Evolutionary conservation across 2,329 filamentous ascomycete genomes (phyloP), one percentile per base, ranked within the genome.

Genomic region (Fusarium clavum): DNA sequence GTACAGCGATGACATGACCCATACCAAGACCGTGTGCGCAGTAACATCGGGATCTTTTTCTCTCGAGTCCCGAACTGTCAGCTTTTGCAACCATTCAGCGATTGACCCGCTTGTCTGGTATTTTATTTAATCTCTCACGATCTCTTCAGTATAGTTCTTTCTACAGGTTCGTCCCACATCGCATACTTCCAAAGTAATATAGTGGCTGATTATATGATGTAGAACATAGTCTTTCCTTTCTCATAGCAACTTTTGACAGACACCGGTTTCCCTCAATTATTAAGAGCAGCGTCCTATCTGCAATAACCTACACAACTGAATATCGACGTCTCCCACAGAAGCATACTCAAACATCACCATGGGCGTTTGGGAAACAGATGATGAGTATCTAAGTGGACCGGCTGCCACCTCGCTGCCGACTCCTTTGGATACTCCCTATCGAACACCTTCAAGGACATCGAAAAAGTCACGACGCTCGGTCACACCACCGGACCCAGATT

Each of bases 371-470:
- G 86, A 90, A 77, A 90, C 87, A 9, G 88, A 91, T 65, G 87
- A 91, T 75, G 88, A 91, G 78, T 85, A 85, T 70, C 82, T 84
- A 70, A 83, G 83, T 66, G 85, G 77, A 32, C 76, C 86, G 67
- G 85, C 86, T 70, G 83, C 84, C 69, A 84, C 88, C 73, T 83
- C 87, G 48, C 83, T 94, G 62, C 91, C 93, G 30, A 91, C 91
- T 38, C 90, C 92, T 13, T 86, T 87, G 38, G 90, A 91, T 69
- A 92, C 91, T 27, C 91, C 91, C 22, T 93, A 92, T 74, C 86
- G 91, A 73, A 91, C 90, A 10, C 88, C 90, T 54, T 94, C 93
- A 27, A 87, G 90, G 73, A 84, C 73, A 44, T 88, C 86, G 22
- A 86, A 80, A 66, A 83, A 87, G 52, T 92, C 92, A 11, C 87